Base-by-base conservation (phyloP, 192 early-diverging fungal species). In the Coemansia sp. region DNA sequence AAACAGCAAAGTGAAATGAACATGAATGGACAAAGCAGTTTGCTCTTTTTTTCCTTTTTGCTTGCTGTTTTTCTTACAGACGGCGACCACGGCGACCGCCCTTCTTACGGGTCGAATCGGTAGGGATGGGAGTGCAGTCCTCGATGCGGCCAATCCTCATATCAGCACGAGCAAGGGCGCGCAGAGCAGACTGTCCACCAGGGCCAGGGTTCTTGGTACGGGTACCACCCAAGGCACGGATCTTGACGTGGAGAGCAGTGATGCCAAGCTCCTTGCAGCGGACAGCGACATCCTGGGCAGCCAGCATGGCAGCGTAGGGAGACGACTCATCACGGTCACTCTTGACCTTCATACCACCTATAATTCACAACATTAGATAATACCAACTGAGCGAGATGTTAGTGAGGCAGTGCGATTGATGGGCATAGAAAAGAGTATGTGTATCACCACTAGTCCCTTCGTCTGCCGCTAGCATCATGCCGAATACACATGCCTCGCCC, bases 331-430 rank as follows among this genome's bases (percentile, higher is more conserved):
- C 97, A 89, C 97, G 96, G 85, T 99, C 97, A 59, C 95, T 93
- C 92, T 99, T 99, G 80, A 99, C 97, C 90, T 95, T 98, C 97
- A 99, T 99, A 71, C 97, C 97, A 89, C 95, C 95, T 95, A 73
- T 48, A 69, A 2, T 57, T 40, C 13, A 53, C 23, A 53, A 53
- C 13, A 28, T 30, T 29, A 20, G 31, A n/a, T n/a, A 57, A 33
- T 6, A n/a, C 8, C 13, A 7, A 18, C 7, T 57, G 7, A 57
- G 55, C 31, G 34, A n/a, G 18, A 34, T n/a, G 16, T 57, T 21
- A 34, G 31, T 23, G 18, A 34, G 61, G 52, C 65, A 64, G 59
- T 59, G 75, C 72, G 34, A 60, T 37, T 28, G 49, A 34, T 59
- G 39, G 65, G 57, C 77, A 69, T 74, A 61, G 48, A 72, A 79